Base-by-base conservation (phyloP, 257 asterid genomes). In the Plectranthus barbatus region DNA sequence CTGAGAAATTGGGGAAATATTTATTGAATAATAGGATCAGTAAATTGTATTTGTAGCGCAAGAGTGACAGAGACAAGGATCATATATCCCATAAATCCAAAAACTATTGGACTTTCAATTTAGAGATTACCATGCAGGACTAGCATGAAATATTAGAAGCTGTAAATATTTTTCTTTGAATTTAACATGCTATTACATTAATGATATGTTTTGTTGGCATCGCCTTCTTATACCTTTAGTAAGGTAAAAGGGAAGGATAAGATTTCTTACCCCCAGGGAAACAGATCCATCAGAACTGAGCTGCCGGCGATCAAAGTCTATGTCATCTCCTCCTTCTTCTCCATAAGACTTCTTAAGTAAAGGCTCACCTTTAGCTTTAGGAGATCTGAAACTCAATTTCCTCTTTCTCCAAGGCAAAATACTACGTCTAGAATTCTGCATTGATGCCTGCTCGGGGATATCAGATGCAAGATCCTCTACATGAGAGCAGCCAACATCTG, bases 241-340 rank as follows among this genome's bases (percentile, higher is more conserved):
- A 33, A 14, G n/a, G 44, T 39, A 12, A 45, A 21, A 44, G 40
- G 31, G 17, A 56, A 56, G 34, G 17, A 49, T 20, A 19, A 57
- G 53, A 66, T 34, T 69, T 58, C 85, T 84, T 77, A 91, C 98
- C 95, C 90, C 81, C 52, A 74, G 77, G 33, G 96, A 72, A 47
- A 71, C 69, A 31, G 94, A 73, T 73, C 83, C 94, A 13, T 91
- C 96, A 14, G 98, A 88, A 54, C 94, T 91, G 62, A 91, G 94
- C 81, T 91, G 98, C 74, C 96, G 76, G 19, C 96, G 88, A 66
- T 88, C 98, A 46, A 62, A 88, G 83, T 91, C 98, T 54, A 91
- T 91, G 64, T 92, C 99, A 73, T 92, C 99, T 9, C 99, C 99
- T n/a, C 99, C 99, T 78, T 89, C 99, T 78, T 92, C 99, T 46